Evolutionary conservation across 2,329 filamentous ascomycete species (phyloP).

Genomic region (Dactylonectria macrodidyma): DNA sequence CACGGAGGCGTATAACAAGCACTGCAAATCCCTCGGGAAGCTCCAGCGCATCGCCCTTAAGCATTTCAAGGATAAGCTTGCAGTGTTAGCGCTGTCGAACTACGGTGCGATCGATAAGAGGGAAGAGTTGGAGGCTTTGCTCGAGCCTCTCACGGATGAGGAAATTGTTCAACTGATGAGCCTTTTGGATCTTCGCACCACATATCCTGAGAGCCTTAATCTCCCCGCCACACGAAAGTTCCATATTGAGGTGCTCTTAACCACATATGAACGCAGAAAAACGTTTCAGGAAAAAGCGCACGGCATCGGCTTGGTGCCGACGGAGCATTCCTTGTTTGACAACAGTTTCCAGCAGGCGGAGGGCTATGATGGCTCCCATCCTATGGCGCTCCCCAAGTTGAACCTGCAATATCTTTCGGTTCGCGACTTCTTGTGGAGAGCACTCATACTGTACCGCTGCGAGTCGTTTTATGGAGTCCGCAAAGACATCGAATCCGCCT

Average conservation of each 20-base stretch:
- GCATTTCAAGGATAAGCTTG: constrained; percentile 90
- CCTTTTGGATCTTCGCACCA: constrained; percentile 82
- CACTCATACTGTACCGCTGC: constrained; percentile 88
- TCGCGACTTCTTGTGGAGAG: constrained; percentile 97
- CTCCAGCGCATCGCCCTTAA: constrained; percentile 85
- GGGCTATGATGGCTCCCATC: constrained; percentile 87
- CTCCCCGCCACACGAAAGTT: constrained; percentile 76
- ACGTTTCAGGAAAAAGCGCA: constrained; percentile 87
- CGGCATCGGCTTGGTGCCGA: constrained; percentile 84
- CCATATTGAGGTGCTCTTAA: constrained; percentile 80
- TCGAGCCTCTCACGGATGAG: constrained; percentile 79
- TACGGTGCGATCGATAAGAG: constrained; percentile 89
- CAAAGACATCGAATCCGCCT: constrained; percentile 87
- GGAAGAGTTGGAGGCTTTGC: constrained; percentile 81
- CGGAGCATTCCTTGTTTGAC: constrained; percentile 86
- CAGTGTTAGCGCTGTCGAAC: constrained; percentile 92
- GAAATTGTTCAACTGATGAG: constrained; percentile 80
- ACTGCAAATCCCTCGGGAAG: constrained; percentile 82
- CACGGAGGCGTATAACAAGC: constrained; percentile 82
- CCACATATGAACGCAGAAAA: constrained; percentile 81
- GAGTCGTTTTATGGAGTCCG: constrained; percentile 96
- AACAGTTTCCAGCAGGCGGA: constrained; percentile 84
- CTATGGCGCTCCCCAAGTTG: constrained; percentile 91
- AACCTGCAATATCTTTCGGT: constrained; percentile 96
- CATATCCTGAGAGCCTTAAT: constrained; percentile 82